A percentile compares a stretch with the other conserved stretches of the same genome.
Evolutionary conservation across 352 stramenopile genomes (phyloP).

Genomic region (Pythium sukuiense): DNA sequence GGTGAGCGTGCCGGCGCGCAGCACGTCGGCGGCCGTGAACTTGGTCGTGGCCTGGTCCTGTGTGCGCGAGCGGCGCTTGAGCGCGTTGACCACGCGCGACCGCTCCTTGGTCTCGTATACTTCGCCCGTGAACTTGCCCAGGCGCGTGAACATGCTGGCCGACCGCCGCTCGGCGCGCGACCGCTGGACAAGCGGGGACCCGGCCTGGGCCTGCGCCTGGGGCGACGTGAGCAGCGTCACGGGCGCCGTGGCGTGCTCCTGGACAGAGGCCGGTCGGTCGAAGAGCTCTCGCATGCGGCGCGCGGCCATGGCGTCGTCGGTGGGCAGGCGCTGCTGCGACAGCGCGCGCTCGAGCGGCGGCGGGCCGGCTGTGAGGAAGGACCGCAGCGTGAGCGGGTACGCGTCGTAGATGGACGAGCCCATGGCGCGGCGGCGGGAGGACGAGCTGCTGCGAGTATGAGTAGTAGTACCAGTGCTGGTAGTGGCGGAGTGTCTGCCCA

Average conservation of each 20-base stretch:
- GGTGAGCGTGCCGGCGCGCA: constrained; percentile 57
- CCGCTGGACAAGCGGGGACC: constrained; percentile 15
- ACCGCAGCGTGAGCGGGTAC: constrained; percentile 56
- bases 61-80: constrained; percentile 62
- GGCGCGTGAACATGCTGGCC: constrained; percentile 44
- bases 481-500: neutral
- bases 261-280: constrained; percentile 6
- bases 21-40: constrained; percentile 71
- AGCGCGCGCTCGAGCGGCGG: constrained; percentile 37
- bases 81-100: constrained; percentile 71
- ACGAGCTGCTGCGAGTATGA: neutral
- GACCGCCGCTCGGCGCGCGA: constrained; percentile 21
- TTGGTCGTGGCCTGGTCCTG: constrained; percentile 30
- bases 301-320: constrained; percentile 16
- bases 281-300: constrained; percentile 24
- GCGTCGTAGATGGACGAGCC: constrained; percentile 60
- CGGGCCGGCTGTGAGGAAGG: constrained; percentile 22
- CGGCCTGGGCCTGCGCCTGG: neutral
- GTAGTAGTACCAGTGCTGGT: neutral
- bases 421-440: neutral
- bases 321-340: constrained; percentile 21
- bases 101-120: constrained; percentile 79
- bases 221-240: neutral
- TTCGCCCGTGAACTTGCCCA: constrained; percentile 74
- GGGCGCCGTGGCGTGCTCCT: neutral